Evolutionary conservation across 1,284 basidiomycete species (phyloP), one percentile per base, ranked within the genome.

Genomic region (Laetiporus sulphureus): DNA sequence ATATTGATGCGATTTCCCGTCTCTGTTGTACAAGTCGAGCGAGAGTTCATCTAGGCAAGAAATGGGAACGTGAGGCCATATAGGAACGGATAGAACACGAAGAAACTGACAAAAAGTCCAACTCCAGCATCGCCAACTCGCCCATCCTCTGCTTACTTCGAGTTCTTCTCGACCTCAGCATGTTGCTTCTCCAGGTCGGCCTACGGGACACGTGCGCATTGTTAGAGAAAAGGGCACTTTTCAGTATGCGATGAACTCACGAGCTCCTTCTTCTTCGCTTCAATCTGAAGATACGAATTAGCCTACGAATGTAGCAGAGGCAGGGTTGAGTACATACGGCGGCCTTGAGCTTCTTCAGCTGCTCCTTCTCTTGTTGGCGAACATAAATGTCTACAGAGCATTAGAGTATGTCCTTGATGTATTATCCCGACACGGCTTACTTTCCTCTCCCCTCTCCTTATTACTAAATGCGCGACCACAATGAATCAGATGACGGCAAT

Each of bases 361-460:
- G 66, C 53, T 69, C 70, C 15, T 57, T 53, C 44, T 84, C 82
- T 45, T 77, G 75, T 51, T 66, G 57, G 45, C 72, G 75, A 45
- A 72, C 66, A 46, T 76, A 83, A 60, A 80, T 70, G 47, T 79
- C 80, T 84, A 30, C 36, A 39, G 2, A 16, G 22, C 52, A 25
- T 32, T 22, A 44, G 13, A 50, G 15, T 30, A 13, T 27, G 25
- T 24, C 18, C 4, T 11, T 15, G n/a, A 18, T 19, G 4, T 5
- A 12, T 18, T 19, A 12, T 12, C 11, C 20, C 18, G 25, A 5
- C 22, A 18, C 6, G 23, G 20, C 3, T 38, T 50, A 79, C 83
- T 75, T 67, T 86, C 83, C 45, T 83, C 74, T 13, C 82, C 84
- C 59, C 72, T 79, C 60, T 86, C 84, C 62, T 77, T 85, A 63